These are phyloP conservation scores for Cyclotella distinguenda DNA, from an alignment of 108 stramenopile genomes.

Conservation along the genomic window DNA sequence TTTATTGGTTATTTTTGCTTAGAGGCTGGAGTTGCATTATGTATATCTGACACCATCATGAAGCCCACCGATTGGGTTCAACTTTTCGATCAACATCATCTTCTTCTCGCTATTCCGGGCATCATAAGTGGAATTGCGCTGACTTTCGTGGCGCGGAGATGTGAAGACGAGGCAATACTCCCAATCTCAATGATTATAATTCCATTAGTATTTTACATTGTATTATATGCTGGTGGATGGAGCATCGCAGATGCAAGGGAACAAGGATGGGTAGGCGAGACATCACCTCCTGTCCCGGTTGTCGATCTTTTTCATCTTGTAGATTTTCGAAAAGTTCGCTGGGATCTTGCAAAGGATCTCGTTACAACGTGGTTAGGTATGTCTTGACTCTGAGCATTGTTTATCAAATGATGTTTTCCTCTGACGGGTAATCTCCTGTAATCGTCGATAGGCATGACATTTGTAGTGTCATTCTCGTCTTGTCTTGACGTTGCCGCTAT, in stretches of 20 bases:
- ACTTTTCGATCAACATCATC: conserved; percentile 48
- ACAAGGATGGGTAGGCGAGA: conserved; percentile 78
- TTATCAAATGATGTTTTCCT: too few species aligned
- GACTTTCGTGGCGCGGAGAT: conserved; percentile 58
- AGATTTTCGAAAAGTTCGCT: conserved; percentile 70
- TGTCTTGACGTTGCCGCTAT: conserved; percentile 96
- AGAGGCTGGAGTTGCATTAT: conserved; percentile 86
- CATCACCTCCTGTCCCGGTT: conserved; percentile 71
- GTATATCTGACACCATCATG: conserved; percentile 75
- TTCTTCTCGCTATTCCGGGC: conserved; percentile 81
- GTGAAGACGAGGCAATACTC: conserved; percentile 61
- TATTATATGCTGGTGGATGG: conserved; percentile 45
- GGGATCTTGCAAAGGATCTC: conserved; percentile 65
- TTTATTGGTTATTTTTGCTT: conserved; percentile 97
- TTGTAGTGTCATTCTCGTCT: conserved; percentile 96
- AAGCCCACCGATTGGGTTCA: conserved; percentile 66
- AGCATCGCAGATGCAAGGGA: conserved; percentile 70
- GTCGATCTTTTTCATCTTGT: conserved; percentile 66
- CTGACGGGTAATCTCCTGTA: background rate
- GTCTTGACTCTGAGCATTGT: background rate
- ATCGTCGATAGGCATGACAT: conserved; percentile 75
- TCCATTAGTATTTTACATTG: conserved; percentile 81
- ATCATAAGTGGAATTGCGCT: conserved; percentile 75
- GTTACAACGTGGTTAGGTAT: conserved; percentile 79
- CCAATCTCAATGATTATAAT: conserved; percentile 84